phyloP scores from a whole-genome alignment of 176 grass and related monocot species.

The Zoysia japonica region DNA sequence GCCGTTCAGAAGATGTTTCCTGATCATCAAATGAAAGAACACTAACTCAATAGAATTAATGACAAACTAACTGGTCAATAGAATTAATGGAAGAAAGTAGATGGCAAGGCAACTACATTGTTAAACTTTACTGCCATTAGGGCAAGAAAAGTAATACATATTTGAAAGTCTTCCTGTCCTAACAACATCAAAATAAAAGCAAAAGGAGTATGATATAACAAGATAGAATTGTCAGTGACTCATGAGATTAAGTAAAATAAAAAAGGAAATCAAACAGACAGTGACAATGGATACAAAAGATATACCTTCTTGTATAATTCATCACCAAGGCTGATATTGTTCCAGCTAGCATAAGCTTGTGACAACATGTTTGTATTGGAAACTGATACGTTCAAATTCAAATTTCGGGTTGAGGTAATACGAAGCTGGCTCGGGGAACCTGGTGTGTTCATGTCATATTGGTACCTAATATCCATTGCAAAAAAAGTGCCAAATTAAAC shows the following conservation, averaged over 20 bases:
- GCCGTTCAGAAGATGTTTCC: conserved; percentile 63
- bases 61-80: conserved; percentile 20
- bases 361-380: conserved; percentile 95
- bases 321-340: conserved; percentile 82
- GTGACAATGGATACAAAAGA: conserved; percentile 14
- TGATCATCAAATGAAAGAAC: conserved; percentile 42
- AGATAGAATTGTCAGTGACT: not conserved
- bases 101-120: not conserved
- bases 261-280: not conserved
- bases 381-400: conserved; percentile 84
- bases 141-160: not conserved
- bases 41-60: conserved; percentile 30
- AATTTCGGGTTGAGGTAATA: conserved; percentile 83
- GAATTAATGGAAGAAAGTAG: not conserved
- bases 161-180: not conserved
- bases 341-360: conserved; percentile 99
- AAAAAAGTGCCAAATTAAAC: conserved; percentile 31
- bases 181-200: not conserved
- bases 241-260: not conserved
- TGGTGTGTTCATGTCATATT: conserved; percentile 78
- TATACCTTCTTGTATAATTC: conserved; percentile 71
- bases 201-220: not conserved
- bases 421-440: conserved; percentile 74
- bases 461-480: conserved; percentile 69
- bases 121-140: not conserved